Evolutionary conservation across 1,284 basidiomycete genomes (phyloP), one percentile per base, ranked within the genome.

Genomic region (Porphyrellus sp.): DNA sequence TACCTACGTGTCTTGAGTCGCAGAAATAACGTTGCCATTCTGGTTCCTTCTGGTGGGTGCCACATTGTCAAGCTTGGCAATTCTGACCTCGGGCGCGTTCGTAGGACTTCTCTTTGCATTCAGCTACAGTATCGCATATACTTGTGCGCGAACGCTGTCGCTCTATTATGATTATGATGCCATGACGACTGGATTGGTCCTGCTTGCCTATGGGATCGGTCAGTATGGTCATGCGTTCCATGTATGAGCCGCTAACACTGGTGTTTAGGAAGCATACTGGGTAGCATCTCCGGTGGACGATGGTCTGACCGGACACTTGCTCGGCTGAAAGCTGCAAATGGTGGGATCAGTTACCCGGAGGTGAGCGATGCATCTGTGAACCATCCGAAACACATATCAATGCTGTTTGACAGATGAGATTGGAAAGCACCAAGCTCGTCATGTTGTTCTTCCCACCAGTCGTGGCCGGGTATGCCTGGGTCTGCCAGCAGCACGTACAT

Each of bases 381-480:
- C 12, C 7, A 28, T 12, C 12, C 28, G 28, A 15, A 31, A 33
- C 12, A 7, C n/a, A n/a, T n/a, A n/a, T n/a, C n/a, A n/a, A n/a
- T n/a, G 20, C 24, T 23, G 23, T 34, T 13, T 50, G 15, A 30
- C 58, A 90, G 85, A 90, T 91, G 83, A 81, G 90, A 16, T 70
- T 93, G 16, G 74, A 79, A 63, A 86, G 85, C 61, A 86, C 83
- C 0, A 74, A 81, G 38, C 59, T 76, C n/a, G 79, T 77, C 24
- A 74, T 85, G 64, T 59, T 75, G 35, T 66, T 79, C 48, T 72
- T 86, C 15, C 85, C 87, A 3, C 74, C 77, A 0, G 75, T 77
- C 5, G 77, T 86, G 46, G 68, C 90, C 24, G 84, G 79, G 0
- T 91, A 90, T 63, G 93, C 82, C 1, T 94, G 92, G 92, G 77